Percentiles rank a stretch among this genome's conserved stretches.
Conservation (phyloP, 495 filamentous ascomycete genomes). For the Xylaria palmicola region DNA sequence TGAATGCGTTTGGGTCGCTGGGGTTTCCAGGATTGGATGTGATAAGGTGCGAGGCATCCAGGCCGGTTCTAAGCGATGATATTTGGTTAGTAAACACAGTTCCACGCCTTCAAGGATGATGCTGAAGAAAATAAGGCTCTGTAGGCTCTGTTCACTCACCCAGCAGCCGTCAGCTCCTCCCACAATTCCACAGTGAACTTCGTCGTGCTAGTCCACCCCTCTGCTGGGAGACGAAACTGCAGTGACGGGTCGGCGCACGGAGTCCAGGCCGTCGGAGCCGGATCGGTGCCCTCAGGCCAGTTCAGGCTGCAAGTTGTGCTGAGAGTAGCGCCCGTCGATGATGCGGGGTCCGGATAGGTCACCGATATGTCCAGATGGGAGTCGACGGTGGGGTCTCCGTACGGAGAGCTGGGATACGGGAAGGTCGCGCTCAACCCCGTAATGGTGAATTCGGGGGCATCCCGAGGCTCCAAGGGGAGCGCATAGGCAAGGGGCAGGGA, state of each 20-base stretch:
- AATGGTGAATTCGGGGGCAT: constrained; percentile 20
- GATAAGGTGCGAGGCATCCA: constrained; percentile 21
- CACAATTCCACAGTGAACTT: constrained; percentile 26
- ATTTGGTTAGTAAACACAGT: not conserved
- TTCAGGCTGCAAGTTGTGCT: constrained; percentile 23
- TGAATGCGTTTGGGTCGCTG: constrained; percentile 23
- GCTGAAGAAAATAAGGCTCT: not conserved
- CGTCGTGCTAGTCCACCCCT: constrained; percentile 20
- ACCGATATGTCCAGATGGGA: constrained; percentile 33
- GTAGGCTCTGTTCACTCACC: constrained; percentile 15
- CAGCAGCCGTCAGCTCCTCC: constrained; percentile 17
- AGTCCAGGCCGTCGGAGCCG: constrained; percentile 23
- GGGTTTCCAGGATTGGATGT: constrained; percentile 15
- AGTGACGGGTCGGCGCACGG: constrained; percentile 15
- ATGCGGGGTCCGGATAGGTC: constrained; percentile 70
- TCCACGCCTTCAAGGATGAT: not conserved
- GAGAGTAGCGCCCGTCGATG: constrained; percentile 53
- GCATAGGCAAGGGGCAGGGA: constrained; percentile 20
- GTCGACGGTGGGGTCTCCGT: constrained; percentile 19
- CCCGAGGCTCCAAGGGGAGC: constrained; percentile 17
- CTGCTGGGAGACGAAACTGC: constrained; percentile 21
- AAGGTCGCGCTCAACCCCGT: constrained; percentile 24
- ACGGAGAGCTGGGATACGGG: constrained; percentile 17
- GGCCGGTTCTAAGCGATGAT: constrained; percentile 14
- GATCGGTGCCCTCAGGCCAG: constrained; percentile 20